phyloP scores from a whole-genome alignment of 2,329 filamentous ascomycete species.

The Xylariomycetidae sp. region DNA sequence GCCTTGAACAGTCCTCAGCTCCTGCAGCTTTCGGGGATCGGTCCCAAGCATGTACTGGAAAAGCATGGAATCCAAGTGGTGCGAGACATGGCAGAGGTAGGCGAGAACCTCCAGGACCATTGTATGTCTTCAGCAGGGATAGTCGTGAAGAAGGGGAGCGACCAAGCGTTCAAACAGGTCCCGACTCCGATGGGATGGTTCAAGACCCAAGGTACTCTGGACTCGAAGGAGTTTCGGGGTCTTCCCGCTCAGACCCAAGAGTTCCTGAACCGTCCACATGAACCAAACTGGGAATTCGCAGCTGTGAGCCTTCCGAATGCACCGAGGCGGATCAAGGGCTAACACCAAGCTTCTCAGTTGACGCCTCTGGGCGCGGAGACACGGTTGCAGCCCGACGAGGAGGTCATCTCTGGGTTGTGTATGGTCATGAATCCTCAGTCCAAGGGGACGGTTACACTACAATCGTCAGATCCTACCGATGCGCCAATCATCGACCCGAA shows the following conservation, averaged over 20 bases:
- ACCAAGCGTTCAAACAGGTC: conserved; percentile 4
- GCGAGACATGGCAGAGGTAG: conserved; percentile 21
- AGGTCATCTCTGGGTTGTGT: conserved; percentile 9
- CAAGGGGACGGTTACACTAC: conserved; percentile 13
- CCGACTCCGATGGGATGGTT: conserved; percentile 30
- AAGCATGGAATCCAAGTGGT: conserved; percentile 15
- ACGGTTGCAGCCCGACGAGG: conserved; percentile 7
- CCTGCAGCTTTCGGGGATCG: conserved; percentile 25
- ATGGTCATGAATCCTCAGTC: conserved; percentile 16
- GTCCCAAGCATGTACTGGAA: conserved; percentile 15
- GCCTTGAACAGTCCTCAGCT: conserved; percentile 23
- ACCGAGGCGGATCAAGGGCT: no score
- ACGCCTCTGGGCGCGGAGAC: conserved; percentile 10
- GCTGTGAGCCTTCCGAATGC: conserved; percentile 4
- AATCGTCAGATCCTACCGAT: conserved; percentile 15
- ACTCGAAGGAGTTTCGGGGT: conserved; percentile 10
- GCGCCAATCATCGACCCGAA: conserved; percentile 16
- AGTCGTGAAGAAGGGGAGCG: conserved; percentile 17
- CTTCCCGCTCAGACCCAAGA: conserved; percentile 7
- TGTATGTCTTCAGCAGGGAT: conserved; percentile 10
- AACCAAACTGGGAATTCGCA: conserved; percentile 14
- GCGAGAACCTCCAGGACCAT: conserved; percentile 21
- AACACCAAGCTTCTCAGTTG: conserved; percentile 5
- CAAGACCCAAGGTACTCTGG: conserved; percentile 19
- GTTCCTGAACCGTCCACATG: conserved; percentile 6